A percentile compares a stretch with the other conserved stretches of the same genome.
These are phyloP conservation scores for Mollisiaceae sp. DNA, from an alignment of 2,329 filamentous ascomycete species.

Conservation along the genomic window DNA sequence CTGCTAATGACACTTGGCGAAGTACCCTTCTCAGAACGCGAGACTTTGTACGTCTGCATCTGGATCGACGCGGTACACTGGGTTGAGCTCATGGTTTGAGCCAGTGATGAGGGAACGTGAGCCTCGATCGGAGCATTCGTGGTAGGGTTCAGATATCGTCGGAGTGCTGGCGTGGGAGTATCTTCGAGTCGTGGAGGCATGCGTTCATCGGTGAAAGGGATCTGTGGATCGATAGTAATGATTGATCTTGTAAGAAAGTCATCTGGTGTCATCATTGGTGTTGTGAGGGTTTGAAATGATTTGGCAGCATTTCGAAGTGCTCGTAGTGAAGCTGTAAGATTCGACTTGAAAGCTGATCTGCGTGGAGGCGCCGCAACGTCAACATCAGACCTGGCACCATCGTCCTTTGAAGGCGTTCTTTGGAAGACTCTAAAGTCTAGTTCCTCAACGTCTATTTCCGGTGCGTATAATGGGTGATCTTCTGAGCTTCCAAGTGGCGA, in stretches of 20 bases:
- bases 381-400: conserved; percentile 23
- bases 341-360: conserved; percentile 66
- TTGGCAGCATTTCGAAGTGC: conserved; percentile 67
- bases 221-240: conserved; percentile 68
- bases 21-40: conserved; percentile 44
- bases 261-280: conserved; percentile 67
- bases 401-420: conserved; percentile 27
- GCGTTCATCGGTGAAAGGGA: conserved; percentile 71
- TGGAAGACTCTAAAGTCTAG: conserved; percentile 57
- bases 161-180: conserved; percentile 68
- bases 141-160: conserved; percentile 71
- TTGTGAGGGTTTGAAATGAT: conserved; percentile 66
- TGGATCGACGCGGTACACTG: conserved; percentile 70
- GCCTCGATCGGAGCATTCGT: conserved; percentile 54
- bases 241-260: conserved; percentile 72
- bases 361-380: conserved; percentile 29
- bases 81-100: conserved; percentile 45
- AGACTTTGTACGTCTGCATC: conserved; percentile 69
- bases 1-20: conserved; percentile 43
- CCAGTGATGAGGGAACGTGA: conserved; percentile 43
- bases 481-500: conserved; percentile 55
- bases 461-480: conserved; percentile 56
- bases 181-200: conserved; percentile 66
- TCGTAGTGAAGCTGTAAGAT: conserved; percentile 69
- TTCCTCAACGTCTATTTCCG: conserved; percentile 49